A percentile compares a stretch with the other conserved stretches of the same genome.
These are phyloP conservation scores for Aspergillus incahuasiensis DNA, from an alignment of 495 filamentous ascomycete genomes.

Conservation along the genomic window DNA sequence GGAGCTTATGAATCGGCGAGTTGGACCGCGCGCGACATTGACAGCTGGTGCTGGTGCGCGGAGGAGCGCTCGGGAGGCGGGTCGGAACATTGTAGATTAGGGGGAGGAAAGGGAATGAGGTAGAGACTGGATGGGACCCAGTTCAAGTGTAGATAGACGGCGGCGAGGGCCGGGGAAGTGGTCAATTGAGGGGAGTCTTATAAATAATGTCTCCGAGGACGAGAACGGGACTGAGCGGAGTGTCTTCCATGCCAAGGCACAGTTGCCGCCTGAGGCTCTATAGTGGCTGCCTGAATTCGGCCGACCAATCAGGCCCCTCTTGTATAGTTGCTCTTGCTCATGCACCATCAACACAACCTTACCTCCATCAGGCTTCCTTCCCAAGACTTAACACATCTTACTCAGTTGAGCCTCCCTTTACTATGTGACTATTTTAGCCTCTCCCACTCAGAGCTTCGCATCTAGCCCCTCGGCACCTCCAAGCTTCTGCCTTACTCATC, in stretches of 20 bases:
- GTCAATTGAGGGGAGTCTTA: neutral
- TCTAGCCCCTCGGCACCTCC: neutral
- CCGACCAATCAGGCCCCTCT: neutral
- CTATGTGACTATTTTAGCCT: too few relatives aligned
- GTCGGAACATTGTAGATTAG: constrained; percentile 53
- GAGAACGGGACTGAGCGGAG: neutral
- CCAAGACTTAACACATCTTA: neutral
- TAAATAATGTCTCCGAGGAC: neutral
- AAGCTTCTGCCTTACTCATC: neutral
- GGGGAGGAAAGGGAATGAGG: constrained; percentile 15
- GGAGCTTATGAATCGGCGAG: constrained; percentile 68
- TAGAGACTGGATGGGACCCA: constrained; percentile 6
- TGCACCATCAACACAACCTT: neutral
- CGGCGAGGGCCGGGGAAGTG: neutral
- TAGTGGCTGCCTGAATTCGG: neutral
- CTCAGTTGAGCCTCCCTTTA: neutral
- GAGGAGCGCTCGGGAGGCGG: constrained; percentile 52
- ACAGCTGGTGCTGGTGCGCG: constrained; percentile 26
- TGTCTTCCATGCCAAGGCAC: neutral
- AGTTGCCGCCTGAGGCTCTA: neutral
- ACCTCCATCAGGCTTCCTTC: neutral
- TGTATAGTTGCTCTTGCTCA: neutral
- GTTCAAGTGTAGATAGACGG: neutral
- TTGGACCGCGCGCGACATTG: constrained; percentile 24
- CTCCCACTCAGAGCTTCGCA: too few relatives aligned